These are phyloP conservation scores for Solanum pinnatisectum DNA, from an alignment of 257 asterid genomes.

Conservation along the genomic window DNA sequence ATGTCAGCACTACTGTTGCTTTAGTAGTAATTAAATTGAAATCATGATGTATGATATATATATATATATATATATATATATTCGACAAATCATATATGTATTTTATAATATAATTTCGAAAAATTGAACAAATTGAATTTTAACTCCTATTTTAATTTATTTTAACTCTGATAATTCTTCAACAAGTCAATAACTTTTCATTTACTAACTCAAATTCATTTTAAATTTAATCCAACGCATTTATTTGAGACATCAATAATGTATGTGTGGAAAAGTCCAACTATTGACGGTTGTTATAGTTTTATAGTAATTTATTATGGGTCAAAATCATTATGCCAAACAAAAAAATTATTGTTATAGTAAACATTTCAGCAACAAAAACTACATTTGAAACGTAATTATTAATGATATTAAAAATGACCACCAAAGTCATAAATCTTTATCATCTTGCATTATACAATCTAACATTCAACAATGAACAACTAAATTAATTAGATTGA, in stretches of 20 bases:
- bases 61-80: too few relatives aligned
- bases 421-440: background rate
- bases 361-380: background rate
- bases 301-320: background rate
- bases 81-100: too few relatives aligned
- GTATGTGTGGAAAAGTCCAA: background rate
- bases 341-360: background rate
- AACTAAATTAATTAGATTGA: background rate
- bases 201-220: too few relatives aligned
- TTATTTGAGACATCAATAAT: background rate
- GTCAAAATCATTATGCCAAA: background rate
- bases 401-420: background rate
- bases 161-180: too few relatives aligned
- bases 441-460: background rate
- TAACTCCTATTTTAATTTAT: too few relatives aligned
- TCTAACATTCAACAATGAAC: background rate
- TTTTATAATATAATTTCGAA: too few relatives aligned
- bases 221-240: too few relatives aligned
- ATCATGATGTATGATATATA: background rate
- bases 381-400: background rate
- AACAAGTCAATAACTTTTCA: background rate
- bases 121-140: too few relatives aligned
- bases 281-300: background rate
- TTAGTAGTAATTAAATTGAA: background rate
- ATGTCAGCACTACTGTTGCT: background rate